These are phyloP conservation scores for Fusarium sacchari DNA, from an alignment of 2,329 filamentous ascomycete species.

Conservation along the genomic window DNA sequence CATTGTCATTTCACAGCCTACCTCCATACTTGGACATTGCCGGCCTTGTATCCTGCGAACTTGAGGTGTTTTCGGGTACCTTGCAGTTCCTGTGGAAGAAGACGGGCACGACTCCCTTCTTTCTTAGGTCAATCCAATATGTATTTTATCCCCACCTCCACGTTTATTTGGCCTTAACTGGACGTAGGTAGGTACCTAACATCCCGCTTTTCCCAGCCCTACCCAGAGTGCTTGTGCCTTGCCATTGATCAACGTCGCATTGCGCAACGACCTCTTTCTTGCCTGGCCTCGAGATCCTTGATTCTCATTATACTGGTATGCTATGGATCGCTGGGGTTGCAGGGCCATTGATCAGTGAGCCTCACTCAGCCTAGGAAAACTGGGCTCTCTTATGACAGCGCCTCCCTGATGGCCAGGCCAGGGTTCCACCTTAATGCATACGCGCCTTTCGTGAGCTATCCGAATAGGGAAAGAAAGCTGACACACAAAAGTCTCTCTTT, in stretches of 20 bases:
- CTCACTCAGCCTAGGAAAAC: slow-evolving; percentile 31
- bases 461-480: slow-evolving; percentile 23
- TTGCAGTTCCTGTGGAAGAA: background rate
- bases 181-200: too few relatives aligned
- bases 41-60: background rate
- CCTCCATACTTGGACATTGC: background rate
- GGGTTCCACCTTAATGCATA: background rate
- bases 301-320: slow-evolving; percentile 3
- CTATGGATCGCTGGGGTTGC: background rate
- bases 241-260: slow-evolving; percentile 17
- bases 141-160: slow-evolving; percentile 20
- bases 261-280: slow-evolving; percentile 24
- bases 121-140: background rate
- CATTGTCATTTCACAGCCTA: background rate
- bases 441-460: background rate
- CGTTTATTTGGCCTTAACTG: slow-evolving; percentile 9
- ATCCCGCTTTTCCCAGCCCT: slow-evolving; percentile 35
- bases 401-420: background rate
- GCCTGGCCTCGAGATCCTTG: slow-evolving; percentile 11
- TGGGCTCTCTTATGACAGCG: slow-evolving; percentile 13
- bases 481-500: background rate
- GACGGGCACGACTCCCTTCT: background rate
- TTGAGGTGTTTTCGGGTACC: slow-evolving; percentile 1
- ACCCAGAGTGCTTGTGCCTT: slow-evolving; percentile 24
- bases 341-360: background rate